Evolutionary conservation across 176 grass and related monocot species (phyloP).

Genomic region (Metroxylon sagu): DNA sequence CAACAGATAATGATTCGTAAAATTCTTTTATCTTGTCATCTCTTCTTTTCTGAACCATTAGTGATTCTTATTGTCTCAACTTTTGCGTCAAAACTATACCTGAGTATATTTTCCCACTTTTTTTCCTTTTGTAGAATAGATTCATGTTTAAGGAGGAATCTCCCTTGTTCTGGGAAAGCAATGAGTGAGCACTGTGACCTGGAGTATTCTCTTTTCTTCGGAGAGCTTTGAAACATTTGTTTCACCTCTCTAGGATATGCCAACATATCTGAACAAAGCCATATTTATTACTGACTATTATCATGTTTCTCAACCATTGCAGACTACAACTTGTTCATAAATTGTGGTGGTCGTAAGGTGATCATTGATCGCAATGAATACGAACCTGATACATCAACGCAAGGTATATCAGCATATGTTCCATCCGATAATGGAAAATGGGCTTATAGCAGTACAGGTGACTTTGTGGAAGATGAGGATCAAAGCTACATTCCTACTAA

Average conservation of each 20-base stretch:
- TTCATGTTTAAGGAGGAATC: constrained; percentile 5
- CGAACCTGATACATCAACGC: not conserved
- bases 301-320: not conserved
- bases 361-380: not conserved
- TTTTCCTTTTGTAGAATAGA: not conserved
- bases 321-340: constrained; percentile 13
- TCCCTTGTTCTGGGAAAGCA: not conserved
- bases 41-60: too few relatives aligned
- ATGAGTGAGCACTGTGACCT: constrained; percentile 1
- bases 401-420: not conserved
- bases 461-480: not conserved
- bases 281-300: too few relatives aligned
- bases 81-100: too few relatives aligned
- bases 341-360: constrained; percentile 6
- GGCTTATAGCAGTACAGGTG: constrained; percentile 12
- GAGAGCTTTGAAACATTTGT: too few relatives aligned
- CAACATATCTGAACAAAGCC: too few relatives aligned
- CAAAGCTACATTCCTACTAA: not conserved
- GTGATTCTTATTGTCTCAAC: too few relatives aligned
- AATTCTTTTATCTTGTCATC: not conserved
- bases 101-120: not conserved
- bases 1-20: not conserved
- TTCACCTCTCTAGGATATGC: too few relatives aligned
- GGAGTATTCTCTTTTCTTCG: not conserved
- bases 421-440: not conserved